phyloP scores from a whole-genome alignment of 352 stramenopile genomes.

The Phytophthora tubulina region DNA sequence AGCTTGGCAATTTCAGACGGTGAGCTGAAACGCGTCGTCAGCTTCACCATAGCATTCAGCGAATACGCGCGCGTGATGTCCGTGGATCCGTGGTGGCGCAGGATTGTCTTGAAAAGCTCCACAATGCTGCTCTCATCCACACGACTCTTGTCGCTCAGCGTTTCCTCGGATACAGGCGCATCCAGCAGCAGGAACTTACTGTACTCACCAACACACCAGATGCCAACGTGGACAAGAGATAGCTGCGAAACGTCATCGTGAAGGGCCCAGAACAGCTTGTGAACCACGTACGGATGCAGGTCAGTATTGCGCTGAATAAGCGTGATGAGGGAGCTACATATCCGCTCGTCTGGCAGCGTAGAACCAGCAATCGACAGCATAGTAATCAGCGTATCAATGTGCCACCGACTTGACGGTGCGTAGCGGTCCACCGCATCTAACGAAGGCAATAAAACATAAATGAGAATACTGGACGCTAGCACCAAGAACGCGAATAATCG shows the following conservation, averaged over 20 bases:
- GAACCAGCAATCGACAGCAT: conserved; percentile 98
- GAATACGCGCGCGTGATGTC: conserved; percentile 87
- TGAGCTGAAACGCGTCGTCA: conserved; percentile 92
- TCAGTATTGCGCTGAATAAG: conserved; percentile 95
- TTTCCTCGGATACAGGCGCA: conserved; percentile 66
- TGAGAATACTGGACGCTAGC: conserved; percentile 3
- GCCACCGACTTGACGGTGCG: conserved; percentile 88
- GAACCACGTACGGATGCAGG: conserved; percentile 95
- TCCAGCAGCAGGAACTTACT: conserved; percentile 91
- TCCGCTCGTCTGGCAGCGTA: conserved; percentile 92
- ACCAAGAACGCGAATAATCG: not conserved
- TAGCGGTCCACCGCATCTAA: conserved; percentile 88
- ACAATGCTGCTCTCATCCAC: conserved; percentile 77
- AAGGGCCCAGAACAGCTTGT: conserved; percentile 97
- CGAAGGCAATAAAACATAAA: conserved; percentile 15
- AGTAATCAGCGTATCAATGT: conserved; percentile 98
- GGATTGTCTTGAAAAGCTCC: conserved; percentile 82
- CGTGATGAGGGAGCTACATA: conserved; percentile 95
- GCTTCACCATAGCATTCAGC: conserved; percentile 94
- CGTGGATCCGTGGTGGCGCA: conserved; percentile 85
- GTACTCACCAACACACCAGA: conserved; percentile 99
- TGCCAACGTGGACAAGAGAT: conserved; percentile 96
- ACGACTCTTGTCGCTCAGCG: conserved; percentile 67
- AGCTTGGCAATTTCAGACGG: conserved; percentile 78
- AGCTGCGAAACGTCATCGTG: conserved; percentile 95